Evolutionary conservation across 2,329 filamentous ascomycete species (phyloP).

Genomic region (Colletotrichum incanum): DNA sequence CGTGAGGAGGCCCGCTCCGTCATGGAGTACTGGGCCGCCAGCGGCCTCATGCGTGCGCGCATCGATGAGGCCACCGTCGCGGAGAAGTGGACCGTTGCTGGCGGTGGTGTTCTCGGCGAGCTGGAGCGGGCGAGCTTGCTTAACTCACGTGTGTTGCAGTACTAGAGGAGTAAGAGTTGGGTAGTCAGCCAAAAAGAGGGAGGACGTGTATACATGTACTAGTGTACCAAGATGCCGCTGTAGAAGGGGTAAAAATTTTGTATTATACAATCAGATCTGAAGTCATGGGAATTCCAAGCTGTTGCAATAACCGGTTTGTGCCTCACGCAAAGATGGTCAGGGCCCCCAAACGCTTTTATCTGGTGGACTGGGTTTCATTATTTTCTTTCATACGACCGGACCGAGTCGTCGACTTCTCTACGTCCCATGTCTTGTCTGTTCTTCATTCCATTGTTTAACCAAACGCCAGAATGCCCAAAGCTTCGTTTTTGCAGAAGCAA

Average conservation of each 20-base stretch:
- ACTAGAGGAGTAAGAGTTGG: not conserved
- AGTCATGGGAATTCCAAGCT: conserved; percentile 20
- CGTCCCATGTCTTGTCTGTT: conserved; percentile 10
- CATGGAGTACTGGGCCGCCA: conserved; percentile 95
- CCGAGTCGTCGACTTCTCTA: not conserved
- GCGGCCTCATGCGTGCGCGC: conserved; percentile 80
- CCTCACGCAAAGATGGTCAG: not conserved
- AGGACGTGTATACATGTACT: conserved; percentile 30
- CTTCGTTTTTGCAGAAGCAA: conserved; percentile 23
- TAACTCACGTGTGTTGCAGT: conserved; percentile 59
- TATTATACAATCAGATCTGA: conserved; percentile 38
- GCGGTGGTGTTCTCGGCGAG: conserved; percentile 87
- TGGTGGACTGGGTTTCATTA: conserved; percentile 11
- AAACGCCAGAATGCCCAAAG: conserved; percentile 19
- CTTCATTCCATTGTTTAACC: conserved; percentile 9
- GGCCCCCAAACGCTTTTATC: not conserved
- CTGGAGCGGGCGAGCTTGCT: conserved; percentile 78
- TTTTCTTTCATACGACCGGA: conserved; percentile 11
- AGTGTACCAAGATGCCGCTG: conserved; percentile 36
- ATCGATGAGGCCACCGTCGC: conserved; percentile 81
- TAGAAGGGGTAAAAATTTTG: conserved; percentile 23
- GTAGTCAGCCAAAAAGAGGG: not conserved
- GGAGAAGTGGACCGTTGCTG: conserved; percentile 88
- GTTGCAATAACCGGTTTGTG: not conserved
- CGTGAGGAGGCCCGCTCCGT: conserved; percentile 83